These are phyloP conservation scores for Coprinopsis strossmayeri DNA, from an alignment of 768 basidiomycete genomes.

Conservation along the genomic window DNA sequence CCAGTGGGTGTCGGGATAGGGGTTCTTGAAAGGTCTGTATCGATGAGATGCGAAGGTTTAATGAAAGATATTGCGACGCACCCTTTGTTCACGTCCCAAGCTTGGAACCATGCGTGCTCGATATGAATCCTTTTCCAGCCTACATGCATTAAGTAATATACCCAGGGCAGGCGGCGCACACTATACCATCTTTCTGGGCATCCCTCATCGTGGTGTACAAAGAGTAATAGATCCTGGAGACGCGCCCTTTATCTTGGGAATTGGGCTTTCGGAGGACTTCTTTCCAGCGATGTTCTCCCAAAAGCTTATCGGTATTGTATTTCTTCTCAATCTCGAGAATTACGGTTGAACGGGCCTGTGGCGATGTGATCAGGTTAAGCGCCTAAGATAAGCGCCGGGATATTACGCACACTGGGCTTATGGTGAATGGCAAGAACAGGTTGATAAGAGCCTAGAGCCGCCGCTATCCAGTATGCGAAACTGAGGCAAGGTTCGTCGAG, in stretches of 20 bases:
- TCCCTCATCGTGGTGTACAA: slow-evolving; percentile 34
- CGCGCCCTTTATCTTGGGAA: slow-evolving; percentile 28
- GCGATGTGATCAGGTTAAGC: not conserved
- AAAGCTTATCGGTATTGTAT: slow-evolving; percentile 28
- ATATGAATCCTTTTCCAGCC: slow-evolving; percentile 47
- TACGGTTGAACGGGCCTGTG: slow-evolving; percentile 40
- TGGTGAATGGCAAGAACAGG: slow-evolving; percentile 37
- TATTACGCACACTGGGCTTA: slow-evolving; percentile 33
- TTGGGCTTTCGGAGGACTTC: slow-evolving; percentile 36
- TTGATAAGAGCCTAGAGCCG: slow-evolving; percentile 27
- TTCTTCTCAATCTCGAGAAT: slow-evolving; percentile 39
- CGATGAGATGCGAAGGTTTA: not conserved
- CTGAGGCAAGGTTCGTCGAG: slow-evolving; percentile 29
- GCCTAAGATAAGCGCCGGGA: not conserved
- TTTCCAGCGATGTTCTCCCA: slow-evolving; percentile 47
- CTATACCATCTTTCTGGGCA: slow-evolving; percentile 44
- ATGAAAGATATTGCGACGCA: slow-evolving; percentile 13
- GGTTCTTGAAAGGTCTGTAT: slow-evolving; percentile 11
- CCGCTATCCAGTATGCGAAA: slow-evolving; percentile 43
- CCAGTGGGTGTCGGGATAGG: slow-evolving; percentile 12
- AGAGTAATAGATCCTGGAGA: slow-evolving; percentile 36
- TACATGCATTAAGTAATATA: slow-evolving; percentile 12
- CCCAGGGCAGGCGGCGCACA: not conserved
- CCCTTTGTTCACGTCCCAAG: slow-evolving; percentile 22
- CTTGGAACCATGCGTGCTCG: slow-evolving; percentile 15